Evolutionary conservation across 495 filamentous ascomycete species (phyloP).

Genomic region (Penicillium cataractarum): DNA sequence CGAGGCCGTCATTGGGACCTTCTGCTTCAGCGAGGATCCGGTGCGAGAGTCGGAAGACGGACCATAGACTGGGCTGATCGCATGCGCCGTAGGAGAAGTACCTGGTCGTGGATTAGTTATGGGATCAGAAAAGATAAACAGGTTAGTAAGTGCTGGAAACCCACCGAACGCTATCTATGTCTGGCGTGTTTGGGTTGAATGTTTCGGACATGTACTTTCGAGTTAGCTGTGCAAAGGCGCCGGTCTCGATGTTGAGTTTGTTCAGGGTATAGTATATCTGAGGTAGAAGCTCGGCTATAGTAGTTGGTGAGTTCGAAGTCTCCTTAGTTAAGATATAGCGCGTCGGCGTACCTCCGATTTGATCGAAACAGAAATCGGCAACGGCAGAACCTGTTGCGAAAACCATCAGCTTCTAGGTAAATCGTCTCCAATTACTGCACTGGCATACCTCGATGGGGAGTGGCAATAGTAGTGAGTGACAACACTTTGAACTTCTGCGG

Average conservation of each 20-base stretch:
- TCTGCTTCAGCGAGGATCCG: slow-evolving; percentile 68
- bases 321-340: neutral
- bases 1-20: slow-evolving; percentile 90
- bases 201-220: slow-evolving; percentile 74
- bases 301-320: neutral
- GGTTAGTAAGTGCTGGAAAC: slow-evolving; percentile 7
- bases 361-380: slow-evolving; percentile 79
- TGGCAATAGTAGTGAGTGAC: slow-evolving; percentile 86
- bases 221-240: slow-evolving; percentile 85
- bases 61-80: slow-evolving; percentile 66
- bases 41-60: slow-evolving; percentile 75
- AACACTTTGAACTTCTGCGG: slow-evolving; percentile 71
- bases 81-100: slow-evolving; percentile 93
- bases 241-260: slow-evolving; percentile 70
- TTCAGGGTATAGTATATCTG: slow-evolving; percentile 71
- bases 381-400: slow-evolving; percentile 65
- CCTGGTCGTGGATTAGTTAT: slow-evolving; percentile 31
- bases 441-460: slow-evolving; percentile 73
- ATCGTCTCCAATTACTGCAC: too few relatives aligned
- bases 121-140: neutral
- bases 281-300: slow-evolving; percentile 57
- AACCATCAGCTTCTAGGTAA: slow-evolving; percentile 6
- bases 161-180: slow-evolving; percentile 69
- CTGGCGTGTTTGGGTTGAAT: slow-evolving; percentile 82
- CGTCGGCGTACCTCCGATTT: slow-evolving; percentile 57